Conservation (phyloP, 805 yeast species). For the Kluyveromyces lactis region DNA sequence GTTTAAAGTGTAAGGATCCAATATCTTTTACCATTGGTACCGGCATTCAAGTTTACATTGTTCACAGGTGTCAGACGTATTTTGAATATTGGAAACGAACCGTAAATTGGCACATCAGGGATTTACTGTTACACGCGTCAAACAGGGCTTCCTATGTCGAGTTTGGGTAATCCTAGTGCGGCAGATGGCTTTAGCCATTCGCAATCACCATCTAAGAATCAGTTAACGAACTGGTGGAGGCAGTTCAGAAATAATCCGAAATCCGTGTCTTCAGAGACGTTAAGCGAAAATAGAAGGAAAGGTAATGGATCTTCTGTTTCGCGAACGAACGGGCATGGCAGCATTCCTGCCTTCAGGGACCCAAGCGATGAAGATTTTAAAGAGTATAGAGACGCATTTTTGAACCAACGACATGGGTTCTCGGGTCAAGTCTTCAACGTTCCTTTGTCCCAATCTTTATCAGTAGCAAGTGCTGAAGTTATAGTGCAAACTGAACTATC, state of each 20-base stretch:
- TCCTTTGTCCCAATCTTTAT: conserved; percentile 59
- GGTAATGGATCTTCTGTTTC: not conserved
- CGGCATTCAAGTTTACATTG: too few species aligned
- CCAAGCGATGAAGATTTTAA: conserved; percentile 16
- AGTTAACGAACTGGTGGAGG: conserved; percentile 25
- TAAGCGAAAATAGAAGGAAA: conserved; percentile 4
- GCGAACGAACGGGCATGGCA: not conserved
- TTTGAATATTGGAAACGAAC: too few species aligned
- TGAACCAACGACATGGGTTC: conserved; percentile 30
- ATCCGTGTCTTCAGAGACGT: conserved; percentile 26
- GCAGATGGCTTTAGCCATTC: not conserved
- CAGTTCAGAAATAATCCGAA: conserved; percentile 26
- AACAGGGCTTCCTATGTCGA: too few species aligned
- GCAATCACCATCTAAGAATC: conserved; percentile 15
- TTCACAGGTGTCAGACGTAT: too few species aligned
- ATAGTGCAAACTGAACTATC: conserved; percentile 50
- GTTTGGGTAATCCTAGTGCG: too few species aligned
- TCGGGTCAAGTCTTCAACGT: conserved; percentile 66
- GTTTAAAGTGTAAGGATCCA: too few species aligned
- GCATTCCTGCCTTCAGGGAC: not conserved
- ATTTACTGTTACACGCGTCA: too few species aligned
- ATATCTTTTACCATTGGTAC: too few species aligned
- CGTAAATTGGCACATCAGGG: too few species aligned
- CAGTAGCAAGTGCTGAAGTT: conserved; percentile 62
- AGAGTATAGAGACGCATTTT: conserved; percentile 32